Base-by-base conservation (phyloP, 768 basidiomycete species). In the Serendipita sp. region DNA sequence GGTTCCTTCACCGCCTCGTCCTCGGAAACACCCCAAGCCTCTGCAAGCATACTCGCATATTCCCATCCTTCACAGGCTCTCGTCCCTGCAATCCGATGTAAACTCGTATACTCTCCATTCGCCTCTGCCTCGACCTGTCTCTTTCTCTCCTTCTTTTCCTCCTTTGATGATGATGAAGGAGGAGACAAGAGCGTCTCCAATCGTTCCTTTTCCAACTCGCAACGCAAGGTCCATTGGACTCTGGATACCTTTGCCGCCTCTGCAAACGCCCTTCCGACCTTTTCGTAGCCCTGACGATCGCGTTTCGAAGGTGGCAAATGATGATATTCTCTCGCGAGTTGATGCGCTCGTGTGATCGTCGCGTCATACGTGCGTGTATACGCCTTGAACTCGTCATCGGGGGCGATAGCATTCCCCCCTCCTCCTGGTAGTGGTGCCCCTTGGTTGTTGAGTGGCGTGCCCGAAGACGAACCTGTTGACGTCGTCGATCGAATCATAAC, bases 301-400 rank as follows among this genome's bases (percentile, higher is more conserved):
- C 56, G 56, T n/a, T 60, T 60, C 28, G 56, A 11, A 10, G 28
- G 16, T 4, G 56, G 56, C 1, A 60, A 37, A 60, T 60, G 2
- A 38, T 60, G 56, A 38, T 60, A 60, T 32, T 60, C 56, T 10
- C 56, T 11, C 4, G 56, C 56, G 56, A 60, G 56, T 10, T 11
- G 16, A 35, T 60, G 56, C 16, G 56, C 56, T 60, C 32, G 16
- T 4, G 56, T 28, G 34, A 60, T 60, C 35, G 28, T 10, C 16
- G n/a, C 11, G 28, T 60, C 56, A 38, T 60, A 60, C 35, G 24
- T 24, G 10, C 35, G 24, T 60, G 56, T 37, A n/a, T 60, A 60
- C 35, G 56, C 56, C n/a, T 37, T 60, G 56, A 60, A 60, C n/a
- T 60, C 56, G 16, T 60, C 56, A 28, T 60, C 56, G 56, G 56